Evolutionary conservation across 352 stramenopile genomes (phyloP), one percentile per base, ranked within the genome.

Genomic region (Pythium graminicola): DNA sequence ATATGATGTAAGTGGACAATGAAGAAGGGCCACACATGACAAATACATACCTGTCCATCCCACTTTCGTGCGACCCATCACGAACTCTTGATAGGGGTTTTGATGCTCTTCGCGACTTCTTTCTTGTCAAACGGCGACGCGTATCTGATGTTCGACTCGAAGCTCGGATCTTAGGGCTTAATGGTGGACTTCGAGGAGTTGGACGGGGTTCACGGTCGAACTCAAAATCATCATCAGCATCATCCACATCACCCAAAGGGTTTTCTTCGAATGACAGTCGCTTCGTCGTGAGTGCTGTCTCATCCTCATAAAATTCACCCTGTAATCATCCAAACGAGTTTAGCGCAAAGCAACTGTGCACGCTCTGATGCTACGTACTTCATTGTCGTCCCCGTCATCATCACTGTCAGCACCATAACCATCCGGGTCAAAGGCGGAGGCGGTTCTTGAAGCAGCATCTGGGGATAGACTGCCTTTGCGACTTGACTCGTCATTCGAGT

Each of bases 221-320:
- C 45, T 93, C 85, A 48, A 93, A 93, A 48, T 95, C 85, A 46
- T 95, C 85, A 54, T 95, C 85, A 23, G 66, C 65, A 60, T 95
- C 85, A 39, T 95, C 85, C 13, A 62, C 28, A 62, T 95, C 84
- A 28, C 72, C 81, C 43, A 87, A 61, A 2, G 67, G 59, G 31
- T 83, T 85, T 29, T 93, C 84, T 40, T 92, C 82, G 51, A 92
- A 93, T 3, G 80, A 91, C 16, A 63, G 62, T n/a, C 72, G 67
- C 54, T 91, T 95, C 3, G 57, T 47, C 29, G 73, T 68, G 8
- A 73, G 57, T 19, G 41, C 29, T 17, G 89, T 76, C 0, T 92
- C 82, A 32, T 95, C 84, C 13, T 92, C 82, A 43, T 77, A 89
- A 27, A 85, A 87, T 9, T 91, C 77, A 19, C 65, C 73, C 78